Evolutionary conservation across 352 stramenopile species (phyloP).

Genomic region (Globisporangium perplexum): DNA sequence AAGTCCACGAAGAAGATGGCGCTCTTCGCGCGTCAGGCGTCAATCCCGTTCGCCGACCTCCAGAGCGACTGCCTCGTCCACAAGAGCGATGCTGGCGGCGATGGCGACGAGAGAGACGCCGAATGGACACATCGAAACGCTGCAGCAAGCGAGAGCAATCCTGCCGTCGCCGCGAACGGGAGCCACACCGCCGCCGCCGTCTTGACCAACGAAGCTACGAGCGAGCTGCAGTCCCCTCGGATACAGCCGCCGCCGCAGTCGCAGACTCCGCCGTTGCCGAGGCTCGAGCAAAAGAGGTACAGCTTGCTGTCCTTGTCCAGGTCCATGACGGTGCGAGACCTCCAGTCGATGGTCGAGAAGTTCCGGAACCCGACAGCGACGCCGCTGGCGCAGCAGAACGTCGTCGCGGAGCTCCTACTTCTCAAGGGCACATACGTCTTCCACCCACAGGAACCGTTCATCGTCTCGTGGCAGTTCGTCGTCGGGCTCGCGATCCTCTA

Average conservation of each 20-base stretch:
- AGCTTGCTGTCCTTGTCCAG: background rate
- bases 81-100: background rate
- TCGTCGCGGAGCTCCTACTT: constrained; percentile 45
- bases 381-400: constrained; percentile 33
- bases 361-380: constrained; percentile 42
- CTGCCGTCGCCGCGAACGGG: background rate
- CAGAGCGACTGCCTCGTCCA: background rate
- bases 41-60: constrained; percentile 8
- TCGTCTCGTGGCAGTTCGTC: constrained; percentile 75
- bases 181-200: background rate
- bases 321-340: constrained; percentile 7
- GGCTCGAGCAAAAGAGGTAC: background rate
- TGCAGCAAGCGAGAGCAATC: background rate
- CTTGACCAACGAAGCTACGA: background rate
- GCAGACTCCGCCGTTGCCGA: background rate
- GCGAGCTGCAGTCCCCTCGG: background rate
- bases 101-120: background rate
- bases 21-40: background rate
- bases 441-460: constrained; percentile 59
- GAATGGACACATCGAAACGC: background rate
- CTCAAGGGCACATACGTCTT: constrained; percentile 72
- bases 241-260: background rate
- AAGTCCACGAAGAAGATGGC: background rate
- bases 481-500: constrained; percentile 78
- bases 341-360: constrained; percentile 30